Conservation (phyloP, 2,329 filamentous ascomycete species). For the Sclerotinia subarctica region DNA sequence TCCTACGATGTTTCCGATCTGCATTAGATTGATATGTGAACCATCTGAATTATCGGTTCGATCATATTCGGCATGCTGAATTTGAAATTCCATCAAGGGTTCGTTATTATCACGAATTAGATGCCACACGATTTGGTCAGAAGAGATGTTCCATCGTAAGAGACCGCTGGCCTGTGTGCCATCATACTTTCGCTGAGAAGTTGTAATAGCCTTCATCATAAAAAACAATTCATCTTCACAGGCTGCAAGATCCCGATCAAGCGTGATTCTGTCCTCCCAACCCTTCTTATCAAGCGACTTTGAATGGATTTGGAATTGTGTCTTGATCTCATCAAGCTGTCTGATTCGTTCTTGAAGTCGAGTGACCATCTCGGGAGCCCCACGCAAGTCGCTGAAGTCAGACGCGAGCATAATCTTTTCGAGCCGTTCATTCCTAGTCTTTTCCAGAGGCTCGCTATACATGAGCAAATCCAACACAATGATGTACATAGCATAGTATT, state of each 20-base stretch:
- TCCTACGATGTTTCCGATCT: slow-evolving; percentile 82
- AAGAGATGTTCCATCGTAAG: slow-evolving; percentile 89
- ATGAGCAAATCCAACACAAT: slow-evolving; percentile 94
- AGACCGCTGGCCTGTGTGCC: slow-evolving; percentile 73
- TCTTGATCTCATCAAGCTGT: slow-evolving; percentile 93
- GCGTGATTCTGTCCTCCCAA: slow-evolving; percentile 84
- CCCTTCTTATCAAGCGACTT: slow-evolving; percentile 82
- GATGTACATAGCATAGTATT: slow-evolving; percentile 98
- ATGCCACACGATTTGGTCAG: slow-evolving; percentile 95
- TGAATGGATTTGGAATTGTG: slow-evolving; percentile 89
- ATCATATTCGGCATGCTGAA: slow-evolving; percentile 88
- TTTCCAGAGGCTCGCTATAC: slow-evolving; percentile 94
- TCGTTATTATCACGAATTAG: slow-evolving; percentile 83
- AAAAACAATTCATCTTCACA: slow-evolving; percentile 99
- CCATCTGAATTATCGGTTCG: slow-evolving; percentile 96
- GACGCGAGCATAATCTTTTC: slow-evolving; percentile 99
- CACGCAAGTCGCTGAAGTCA: slow-evolving; percentile 94
- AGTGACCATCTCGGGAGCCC: slow-evolving; percentile 88
- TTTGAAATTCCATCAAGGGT: slow-evolving; percentile 86
- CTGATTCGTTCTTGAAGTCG: slow-evolving; percentile 88
- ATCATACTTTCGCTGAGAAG: slow-evolving; percentile 84
- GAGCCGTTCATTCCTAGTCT: slow-evolving; percentile 89
- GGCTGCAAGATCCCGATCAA: slow-evolving; percentile 82
- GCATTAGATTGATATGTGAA: slow-evolving; percentile 88
- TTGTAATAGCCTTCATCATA: slow-evolving; percentile 99